Base-by-base conservation (phyloP, 345 rosid genomes). In the Eucalyptus grandis region DNA sequence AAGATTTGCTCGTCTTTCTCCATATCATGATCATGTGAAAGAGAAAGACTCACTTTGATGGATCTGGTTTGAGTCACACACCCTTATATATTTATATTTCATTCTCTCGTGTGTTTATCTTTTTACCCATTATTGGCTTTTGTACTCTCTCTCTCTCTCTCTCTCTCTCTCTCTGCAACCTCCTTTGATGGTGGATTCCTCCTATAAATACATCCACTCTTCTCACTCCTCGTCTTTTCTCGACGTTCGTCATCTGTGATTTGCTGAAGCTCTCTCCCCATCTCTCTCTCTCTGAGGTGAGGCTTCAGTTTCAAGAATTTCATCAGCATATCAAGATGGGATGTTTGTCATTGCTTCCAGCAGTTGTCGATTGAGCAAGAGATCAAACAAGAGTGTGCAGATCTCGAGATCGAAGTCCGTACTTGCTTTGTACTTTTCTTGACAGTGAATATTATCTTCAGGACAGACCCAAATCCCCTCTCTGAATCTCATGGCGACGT, bases 401-500 rank as follows among this genome's bases (percentile, higher is more conserved):
- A 34, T 60, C 80, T 60, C 89, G 40, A 56, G n/a, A 24, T 37
- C 53, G 34, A 56, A 56, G 80, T 44, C 51, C 83, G 43, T 87
- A 34, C 77, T 34, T 62, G 15, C 31, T 43, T 43, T 26, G 43
- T 22, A 54, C 69, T 58, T 40, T 60, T 14, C 89, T 53, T 24
- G 88, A 51, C 31, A 21, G 49, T 21, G 83, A 6, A 77, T 21
- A 40, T 40, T 22, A 37, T 77, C 14, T 77, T 77, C 85, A 8
- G 26, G 58, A 53, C 58, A 77, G 47, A 40, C 85, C 8, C 15
- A 40, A 77, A 40, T 72, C 83, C 83, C 37, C 83, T 37, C 46
- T 72, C 46, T 37, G 82, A 72, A 72, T 77, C 85, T 88, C 85
- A 90, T 94, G 96, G 96, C 94, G 67, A 89, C 94, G 89, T 94